These are phyloP conservation scores for Fonsecaea pugnacius DNA, from an alignment of 2,329 filamentous ascomycete genomes.

Conservation along the genomic window DNA sequence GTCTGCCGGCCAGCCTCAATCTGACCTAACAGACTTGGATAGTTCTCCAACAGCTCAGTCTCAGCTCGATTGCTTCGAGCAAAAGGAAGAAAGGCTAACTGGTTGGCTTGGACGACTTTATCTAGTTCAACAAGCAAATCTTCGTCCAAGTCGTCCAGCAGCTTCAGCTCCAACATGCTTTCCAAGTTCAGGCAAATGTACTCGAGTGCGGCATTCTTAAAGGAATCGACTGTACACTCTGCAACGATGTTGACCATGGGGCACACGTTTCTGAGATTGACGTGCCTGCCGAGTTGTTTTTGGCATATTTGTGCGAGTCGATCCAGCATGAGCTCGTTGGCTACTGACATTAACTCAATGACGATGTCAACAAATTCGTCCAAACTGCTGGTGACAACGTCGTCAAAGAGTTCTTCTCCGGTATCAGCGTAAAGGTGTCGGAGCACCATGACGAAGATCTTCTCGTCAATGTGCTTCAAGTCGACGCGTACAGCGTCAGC, in stretches of 20 bases:
- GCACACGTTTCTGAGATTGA: constrained; percentile 75
- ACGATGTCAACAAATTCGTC: constrained; percentile 89
- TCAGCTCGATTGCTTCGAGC: constrained; percentile 76
- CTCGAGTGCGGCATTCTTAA: constrained; percentile 85
- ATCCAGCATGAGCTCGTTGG: constrained; percentile 95
- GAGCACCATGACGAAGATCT: constrained; percentile 78
- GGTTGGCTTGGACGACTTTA: constrained; percentile 77
- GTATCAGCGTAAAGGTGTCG: constrained; percentile 82
- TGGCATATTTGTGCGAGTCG: constrained; percentile 89
- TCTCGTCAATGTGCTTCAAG: constrained; percentile 74
- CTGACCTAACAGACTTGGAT: constrained; percentile 50
- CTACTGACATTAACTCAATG: constrained; percentile 84
- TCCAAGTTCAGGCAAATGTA: constrained; percentile 93
- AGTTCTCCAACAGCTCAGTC: constrained; percentile 49
- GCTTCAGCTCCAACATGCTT: constrained; percentile 75
- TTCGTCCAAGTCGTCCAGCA: constrained; percentile 82
- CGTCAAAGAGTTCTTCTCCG: constrained; percentile 79
- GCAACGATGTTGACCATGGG: constrained; percentile 83
- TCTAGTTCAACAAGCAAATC: constrained; percentile 83
- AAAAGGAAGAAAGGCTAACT: constrained; percentile 76
- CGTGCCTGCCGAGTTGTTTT: constrained; percentile 69
- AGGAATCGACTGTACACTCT: constrained; percentile 78
- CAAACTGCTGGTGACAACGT: constrained; percentile 69
- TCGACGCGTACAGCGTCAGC: constrained; percentile 70
- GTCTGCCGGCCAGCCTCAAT: constrained; percentile 57